Evolutionary conservation across 805 yeast species (phyloP).

Genomic region (Saccharomycopsis sp.): DNA sequence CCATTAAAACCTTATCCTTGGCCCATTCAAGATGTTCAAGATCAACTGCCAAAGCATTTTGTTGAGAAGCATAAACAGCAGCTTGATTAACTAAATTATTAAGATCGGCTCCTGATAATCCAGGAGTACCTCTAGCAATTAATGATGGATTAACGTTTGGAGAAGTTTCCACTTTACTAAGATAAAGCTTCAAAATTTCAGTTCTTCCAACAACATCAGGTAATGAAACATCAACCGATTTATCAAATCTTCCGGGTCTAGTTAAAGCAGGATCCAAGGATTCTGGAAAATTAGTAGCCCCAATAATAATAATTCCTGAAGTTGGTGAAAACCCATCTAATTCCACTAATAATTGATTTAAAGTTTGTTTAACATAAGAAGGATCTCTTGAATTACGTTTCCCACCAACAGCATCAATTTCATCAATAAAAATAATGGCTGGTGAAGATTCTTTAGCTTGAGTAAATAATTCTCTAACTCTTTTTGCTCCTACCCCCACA

Average conservation of each 20-base stretch:
- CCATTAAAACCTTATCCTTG: constrained; percentile 93
- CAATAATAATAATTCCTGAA: constrained; percentile 89
- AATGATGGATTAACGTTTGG: constrained; percentile 79
- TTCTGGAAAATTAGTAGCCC: constrained; percentile 98
- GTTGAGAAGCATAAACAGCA: constrained; percentile 92
- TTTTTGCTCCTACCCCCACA: constrained; percentile 98
- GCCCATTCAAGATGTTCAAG: constrained; percentile 98
- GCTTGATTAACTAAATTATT: constrained; percentile 97
- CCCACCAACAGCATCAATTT: constrained; percentile 97
- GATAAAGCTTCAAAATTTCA: constrained; percentile 83
- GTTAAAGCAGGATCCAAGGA: constrained; percentile 93
- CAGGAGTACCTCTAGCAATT: constrained; percentile 96
- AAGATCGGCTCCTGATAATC: constrained; percentile 95
- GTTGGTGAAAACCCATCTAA: constrained; percentile 92
- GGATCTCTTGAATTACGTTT: constrained; percentile 96
- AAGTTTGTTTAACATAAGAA: constrained; percentile 95
- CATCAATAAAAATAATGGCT: constrained; percentile 94
- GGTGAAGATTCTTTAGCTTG: constrained; percentile 96
- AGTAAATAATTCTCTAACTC: constrained; percentile 86
- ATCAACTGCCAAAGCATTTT: constrained; percentile 80
- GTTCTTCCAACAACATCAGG: constrained; percentile 98
- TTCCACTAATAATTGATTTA: constrained; percentile 91
- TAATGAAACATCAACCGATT: constrained; percentile 85
- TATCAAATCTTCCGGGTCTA: constrained; percentile 97
- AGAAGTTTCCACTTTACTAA: constrained; percentile 81